Base-by-base conservation (phyloP, 129 eudicot species). In the Helichrysum umbraculigerum region DNA sequence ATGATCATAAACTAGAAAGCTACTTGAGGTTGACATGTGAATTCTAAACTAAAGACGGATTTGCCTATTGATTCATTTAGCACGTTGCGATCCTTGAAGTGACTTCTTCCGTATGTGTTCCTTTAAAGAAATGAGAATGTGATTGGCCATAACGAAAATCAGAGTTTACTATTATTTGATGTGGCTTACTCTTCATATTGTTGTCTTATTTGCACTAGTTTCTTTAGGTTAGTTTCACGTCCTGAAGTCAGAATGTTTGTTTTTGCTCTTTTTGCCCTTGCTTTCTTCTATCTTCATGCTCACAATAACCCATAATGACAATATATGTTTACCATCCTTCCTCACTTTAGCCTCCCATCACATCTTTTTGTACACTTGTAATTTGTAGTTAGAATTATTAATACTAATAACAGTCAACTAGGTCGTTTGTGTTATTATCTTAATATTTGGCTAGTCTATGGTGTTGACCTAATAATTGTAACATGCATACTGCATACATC, bases 401-500 rank as follows among this genome's bases (percentile, higher is more conserved):
- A 35, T 73, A 16, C 16, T 59, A 73, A 63, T 63, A 44, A 28
- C 12, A 17, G 62, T 44, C 33, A 62, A 29, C 29, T 20, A 17
- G 62, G 44, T 70, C 22, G 17, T 41, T 29, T n/a, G 33, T 29
- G 51, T 58, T 74, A 74, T 61, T 60, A 60, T 74, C 19, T 28
- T 60, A 61, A 74, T 19, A 25, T 41, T 60, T 61, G 70, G 68
- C 41, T 41, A 41, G 50, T 44, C 44, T 71, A 33, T 44, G 15
- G 15, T 15, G 17, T 32, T 32, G 66, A 16, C 72, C 17, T 47
- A 14, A 47, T 64, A 75, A 32, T 57, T 33, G 34, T 33, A 19
- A 75, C 34, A 52, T 54, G 33, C 66, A 75, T 75, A 56, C 65
- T 54, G 33, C 66, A 75, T 75, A 56, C 65, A 14, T 72, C 60